phyloP scores from a whole-genome alignment of 768 basidiomycete genomes.

The Leucocoprinus leucothites region DNA sequence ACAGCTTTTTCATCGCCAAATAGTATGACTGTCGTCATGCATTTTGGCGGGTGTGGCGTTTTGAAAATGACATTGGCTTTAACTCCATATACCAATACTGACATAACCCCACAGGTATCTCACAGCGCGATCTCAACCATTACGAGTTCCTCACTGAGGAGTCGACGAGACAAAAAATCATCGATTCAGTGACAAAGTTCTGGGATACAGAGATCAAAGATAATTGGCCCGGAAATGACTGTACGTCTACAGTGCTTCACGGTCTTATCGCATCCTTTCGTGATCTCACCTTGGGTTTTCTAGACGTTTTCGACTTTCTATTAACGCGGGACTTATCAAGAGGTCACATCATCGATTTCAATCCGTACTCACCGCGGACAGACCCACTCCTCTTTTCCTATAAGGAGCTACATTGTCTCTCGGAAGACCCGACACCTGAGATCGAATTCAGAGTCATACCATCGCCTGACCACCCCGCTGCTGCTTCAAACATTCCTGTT shows the following conservation, averaged over 20 bases:
- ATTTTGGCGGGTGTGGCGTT: neutral
- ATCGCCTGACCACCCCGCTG: constrained; percentile 69
- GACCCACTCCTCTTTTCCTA: constrained; percentile 87
- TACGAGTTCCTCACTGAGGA: constrained; percentile 83
- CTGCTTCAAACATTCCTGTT: constrained; percentile 62
- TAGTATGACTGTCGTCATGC: neutral
- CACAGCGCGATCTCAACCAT: constrained; percentile 85
- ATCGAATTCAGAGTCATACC: constrained; percentile 66
- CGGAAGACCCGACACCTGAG: constrained; percentile 13
- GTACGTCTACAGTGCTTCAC: constrained; percentile 40
- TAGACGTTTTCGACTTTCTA: constrained; percentile 85
- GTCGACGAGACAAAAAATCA: constrained; percentile 49
- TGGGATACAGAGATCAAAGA: constrained; percentile 68
- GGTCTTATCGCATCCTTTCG: neutral
- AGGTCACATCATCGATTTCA: constrained; percentile 88
- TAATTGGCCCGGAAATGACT: constrained; percentile 49
- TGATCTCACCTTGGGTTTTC: constrained; percentile 4
- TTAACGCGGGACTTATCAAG: constrained; percentile 76
- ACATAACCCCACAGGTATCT: constrained; percentile 52
- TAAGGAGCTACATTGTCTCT: constrained; percentile 57
- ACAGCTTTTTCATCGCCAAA: no score
- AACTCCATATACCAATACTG: neutral
- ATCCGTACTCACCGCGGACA: constrained; percentile 83
- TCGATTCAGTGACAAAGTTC: constrained; percentile 47
- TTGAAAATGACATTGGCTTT: neutral